Evolutionary conservation across 2,329 filamentous ascomycete species (phyloP).

Genomic region (Aspergillus arachidicola): DNA sequence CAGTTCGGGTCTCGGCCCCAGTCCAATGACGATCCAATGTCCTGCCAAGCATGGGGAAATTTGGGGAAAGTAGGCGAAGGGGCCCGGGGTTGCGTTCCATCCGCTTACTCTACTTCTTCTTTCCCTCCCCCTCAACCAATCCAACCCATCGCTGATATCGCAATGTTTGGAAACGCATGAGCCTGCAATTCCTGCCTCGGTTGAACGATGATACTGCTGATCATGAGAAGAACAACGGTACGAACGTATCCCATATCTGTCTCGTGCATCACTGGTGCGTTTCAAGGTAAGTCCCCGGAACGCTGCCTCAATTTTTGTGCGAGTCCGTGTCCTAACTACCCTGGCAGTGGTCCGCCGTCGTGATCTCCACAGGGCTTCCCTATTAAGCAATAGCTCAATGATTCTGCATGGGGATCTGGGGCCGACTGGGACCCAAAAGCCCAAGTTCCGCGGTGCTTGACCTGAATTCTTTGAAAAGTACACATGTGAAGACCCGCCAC

Average conservation of each 20-base stretch:
- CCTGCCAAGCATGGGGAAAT: constrained; percentile 21
- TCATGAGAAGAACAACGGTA: not conserved
- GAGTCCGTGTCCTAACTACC: not conserved
- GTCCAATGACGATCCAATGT: constrained; percentile 13
- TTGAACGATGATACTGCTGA: not conserved
- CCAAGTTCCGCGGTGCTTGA: constrained; percentile 17
- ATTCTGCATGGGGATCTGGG: constrained; percentile 4
- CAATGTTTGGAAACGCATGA: not conserved
- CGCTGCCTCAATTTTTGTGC: not conserved
- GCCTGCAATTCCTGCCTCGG: not conserved
- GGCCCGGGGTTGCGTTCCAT: constrained; percentile 6
- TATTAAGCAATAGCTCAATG: constrained; percentile 9
- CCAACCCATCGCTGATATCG: not conserved
- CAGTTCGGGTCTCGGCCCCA: constrained; percentile 3
- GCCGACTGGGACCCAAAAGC: constrained; percentile 1
- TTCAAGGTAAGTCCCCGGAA: not conserved
- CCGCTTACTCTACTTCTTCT: not conserved
- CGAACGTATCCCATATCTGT: not conserved
- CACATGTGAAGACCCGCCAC: constrained; percentile 17
- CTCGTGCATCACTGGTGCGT: not conserved
- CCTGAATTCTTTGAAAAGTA: not conserved
- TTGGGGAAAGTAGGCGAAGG: constrained; percentile 12
- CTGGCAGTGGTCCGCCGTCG: constrained; percentile 2
- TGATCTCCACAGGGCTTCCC: constrained; percentile 1
- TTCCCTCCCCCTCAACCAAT: constrained; percentile 1